Evolutionary conservation across 23 red algal species (phyloP).

Genomic region (Gracilariopsis chorda): DNA sequence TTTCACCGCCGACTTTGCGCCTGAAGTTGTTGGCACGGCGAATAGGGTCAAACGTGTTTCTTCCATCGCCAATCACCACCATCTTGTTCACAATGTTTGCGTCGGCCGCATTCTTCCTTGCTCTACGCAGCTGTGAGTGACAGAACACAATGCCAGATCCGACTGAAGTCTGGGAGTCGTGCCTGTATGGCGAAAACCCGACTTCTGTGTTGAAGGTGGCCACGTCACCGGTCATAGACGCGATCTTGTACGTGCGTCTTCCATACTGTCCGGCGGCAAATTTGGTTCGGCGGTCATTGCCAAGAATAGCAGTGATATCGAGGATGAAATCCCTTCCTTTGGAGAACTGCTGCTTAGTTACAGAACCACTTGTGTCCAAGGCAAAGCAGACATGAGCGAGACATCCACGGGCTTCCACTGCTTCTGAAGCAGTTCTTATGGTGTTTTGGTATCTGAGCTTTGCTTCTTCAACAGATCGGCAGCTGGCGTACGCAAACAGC

Average conservation of each 20-base stretch:
- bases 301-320: slow-evolving; percentile 2
- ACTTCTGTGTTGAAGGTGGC: not conserved
- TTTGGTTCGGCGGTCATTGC: not conserved
- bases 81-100: not conserved
- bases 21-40: not conserved
- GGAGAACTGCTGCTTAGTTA: not conserved
- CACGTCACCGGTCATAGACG: not conserved
- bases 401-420: not conserved
- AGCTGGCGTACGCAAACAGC: not conserved
- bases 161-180: not conserved
- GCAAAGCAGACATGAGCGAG: slow-evolving; percentile 27
- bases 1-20: not conserved
- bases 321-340: not conserved
- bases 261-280: slow-evolving; percentile 36
- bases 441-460: not conserved
- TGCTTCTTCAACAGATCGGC: not conserved
- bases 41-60: not conserved
- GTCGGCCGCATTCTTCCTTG: too few species aligned
- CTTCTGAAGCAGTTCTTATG: not conserved
- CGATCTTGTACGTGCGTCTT: not conserved
- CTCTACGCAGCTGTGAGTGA: not conserved
- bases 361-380: slow-evolving; percentile 6
- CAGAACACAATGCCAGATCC: not conserved
- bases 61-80: not conserved
- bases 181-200: not conserved